Conservation (phyloP, 176 grass and related monocot genomes). For the Carex kokanica region DNA sequence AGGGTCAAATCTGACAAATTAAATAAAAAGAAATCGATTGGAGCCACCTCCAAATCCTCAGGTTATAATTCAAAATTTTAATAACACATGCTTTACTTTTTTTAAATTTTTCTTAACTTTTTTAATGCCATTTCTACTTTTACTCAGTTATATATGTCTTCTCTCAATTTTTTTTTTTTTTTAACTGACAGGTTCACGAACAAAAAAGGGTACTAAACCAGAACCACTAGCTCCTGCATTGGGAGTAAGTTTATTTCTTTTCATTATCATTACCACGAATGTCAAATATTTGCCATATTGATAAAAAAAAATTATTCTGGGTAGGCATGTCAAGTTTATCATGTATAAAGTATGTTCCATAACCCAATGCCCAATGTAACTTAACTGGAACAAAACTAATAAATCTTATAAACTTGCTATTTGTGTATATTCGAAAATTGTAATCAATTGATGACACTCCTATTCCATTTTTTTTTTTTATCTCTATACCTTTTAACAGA, state of each 20-base stretch:
- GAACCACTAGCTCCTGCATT: background rate
- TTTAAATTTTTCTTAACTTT: background rate
- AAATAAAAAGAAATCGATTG: background rate
- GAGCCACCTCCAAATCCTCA: slow-evolving; percentile 4
- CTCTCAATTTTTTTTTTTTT: background rate
- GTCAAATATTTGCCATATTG: background rate
- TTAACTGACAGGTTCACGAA: background rate
- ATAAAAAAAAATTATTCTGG: background rate
- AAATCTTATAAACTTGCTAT: background rate
- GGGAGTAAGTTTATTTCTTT: slow-evolving; percentile 1
- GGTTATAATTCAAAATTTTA: slow-evolving; percentile 8
- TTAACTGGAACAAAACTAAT: background rate
- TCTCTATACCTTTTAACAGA: background rate
- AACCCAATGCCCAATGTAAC: background rate
- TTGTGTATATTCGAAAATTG: background rate
- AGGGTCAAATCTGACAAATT: slow-evolving; percentile 5
- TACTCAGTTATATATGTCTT: background rate
- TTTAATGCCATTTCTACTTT: background rate
- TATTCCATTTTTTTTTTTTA: background rate
- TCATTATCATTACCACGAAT: background rate
- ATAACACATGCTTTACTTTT: background rate
- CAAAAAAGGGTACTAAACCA: slow-evolving; percentile 1
- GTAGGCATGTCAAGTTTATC: background rate
- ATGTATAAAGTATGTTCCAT: background rate
- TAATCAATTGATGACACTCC: background rate